These are phyloP conservation scores for Ganoderma lingzhi DNA, from an alignment of 1,284 basidiomycete species.

Conservation along the genomic window DNA sequence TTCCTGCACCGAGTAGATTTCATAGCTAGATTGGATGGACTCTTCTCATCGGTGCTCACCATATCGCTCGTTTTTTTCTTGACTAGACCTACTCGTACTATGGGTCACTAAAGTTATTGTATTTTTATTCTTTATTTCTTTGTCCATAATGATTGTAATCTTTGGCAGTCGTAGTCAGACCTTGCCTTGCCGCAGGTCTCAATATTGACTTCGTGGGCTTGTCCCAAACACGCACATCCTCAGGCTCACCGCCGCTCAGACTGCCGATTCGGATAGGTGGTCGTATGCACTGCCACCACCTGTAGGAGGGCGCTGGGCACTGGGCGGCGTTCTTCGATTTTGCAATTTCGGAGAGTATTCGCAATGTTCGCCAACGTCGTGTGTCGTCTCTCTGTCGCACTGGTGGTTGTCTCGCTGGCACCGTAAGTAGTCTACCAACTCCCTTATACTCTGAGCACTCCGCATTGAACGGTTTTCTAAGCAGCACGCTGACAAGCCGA, in stretches of 20 bases:
- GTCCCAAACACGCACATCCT: background rate
- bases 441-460: background rate
- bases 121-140: background rate
- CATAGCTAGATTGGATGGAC: background rate
- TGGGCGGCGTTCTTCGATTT: background rate
- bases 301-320: background rate
- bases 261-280: no score
- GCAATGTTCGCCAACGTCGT: background rate
- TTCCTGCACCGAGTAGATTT: background rate
- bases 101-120: background rate
- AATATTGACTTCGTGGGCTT: background rate
- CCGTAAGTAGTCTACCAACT: background rate
- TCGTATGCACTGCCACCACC: background rate
- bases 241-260: no score
- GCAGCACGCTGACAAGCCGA: background rate
- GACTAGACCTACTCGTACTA: background rate
- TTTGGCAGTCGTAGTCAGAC: background rate
- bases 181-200: background rate
- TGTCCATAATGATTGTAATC: background rate
- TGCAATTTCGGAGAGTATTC: background rate
- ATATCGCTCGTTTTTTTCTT: background rate
- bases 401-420: background rate
- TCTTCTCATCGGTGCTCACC: background rate
- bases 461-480: background rate
- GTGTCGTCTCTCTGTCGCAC: background rate